Evolutionary conservation across 2,329 filamentous ascomycete species (phyloP), one percentile per base, ranked within the genome.

Genomic region (Ascochyta viciae-villosae): DNA sequence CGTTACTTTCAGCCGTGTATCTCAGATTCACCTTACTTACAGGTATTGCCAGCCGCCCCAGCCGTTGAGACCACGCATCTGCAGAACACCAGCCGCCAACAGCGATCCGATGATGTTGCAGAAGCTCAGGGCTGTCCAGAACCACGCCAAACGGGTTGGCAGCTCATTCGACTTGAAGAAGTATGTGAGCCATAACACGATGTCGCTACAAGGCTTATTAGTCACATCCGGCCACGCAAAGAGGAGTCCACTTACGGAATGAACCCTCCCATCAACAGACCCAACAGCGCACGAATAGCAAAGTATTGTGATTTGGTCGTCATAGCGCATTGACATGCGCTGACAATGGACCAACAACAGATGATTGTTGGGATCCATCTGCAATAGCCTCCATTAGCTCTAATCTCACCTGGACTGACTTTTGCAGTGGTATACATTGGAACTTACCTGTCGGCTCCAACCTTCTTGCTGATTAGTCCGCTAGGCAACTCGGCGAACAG

Each of bases 401-500:
- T 41, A 10, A 22, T n/a, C 2, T 41, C 9, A 4, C 2, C 1
- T 6, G 24, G 37, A 29, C 7, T 8, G 7, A 29, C 10, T 10
- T 31, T 3, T 31, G 3, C 29, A 2, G 27, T 10, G 10, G 6
- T 38, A 4, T 22, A 6, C 16, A 12, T 2, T 12, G 29, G 23
- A 27, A 23, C 51, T 44, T 40, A 49, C 51, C 53, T 41, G 59
- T 83, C 80, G 0, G 81, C 80, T 9, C 82, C 81, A 7, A 83
- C 63, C 48, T 80, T 81, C 69, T 83, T 83, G 51, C 79, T 82
- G 46, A 83, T 72, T 3, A 84, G 68, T 15, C 80, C 80, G 43
- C 80, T 81, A 3, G 81, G 81, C 0, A 83, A 67, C 40, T 83
- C 81, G 4, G 81, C 80, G 1, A 76, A 74, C 1, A 83, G 71